phyloP scores from a whole-genome alignment of 176 grass and related monocot genomes.

The Hsuehochloa calcarea region DNA sequence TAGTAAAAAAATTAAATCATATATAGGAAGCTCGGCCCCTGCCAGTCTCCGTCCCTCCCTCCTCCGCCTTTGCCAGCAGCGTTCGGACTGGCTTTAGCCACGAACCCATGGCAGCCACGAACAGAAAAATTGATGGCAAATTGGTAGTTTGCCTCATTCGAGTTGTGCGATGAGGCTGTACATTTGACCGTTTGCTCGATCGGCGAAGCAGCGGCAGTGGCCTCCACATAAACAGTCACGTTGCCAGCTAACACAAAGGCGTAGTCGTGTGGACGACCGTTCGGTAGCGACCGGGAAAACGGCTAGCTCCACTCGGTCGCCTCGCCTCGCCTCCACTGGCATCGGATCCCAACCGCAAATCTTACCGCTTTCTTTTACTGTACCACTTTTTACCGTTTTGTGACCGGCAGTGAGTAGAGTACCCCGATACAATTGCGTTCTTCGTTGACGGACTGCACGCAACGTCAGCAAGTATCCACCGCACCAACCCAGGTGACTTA shows the following conservation, averaged over 20 bases:
- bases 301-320: neutral
- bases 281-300: neutral
- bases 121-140: neutral
- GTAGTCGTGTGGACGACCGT: neutral
- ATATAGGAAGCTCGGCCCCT: too few relatives aligned
- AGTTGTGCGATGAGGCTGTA: neutral
- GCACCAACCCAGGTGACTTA: neutral
- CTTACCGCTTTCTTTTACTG: too few relatives aligned
- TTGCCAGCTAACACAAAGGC: neutral
- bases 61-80: too few relatives aligned
- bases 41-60: too few relatives aligned
- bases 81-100: too few relatives aligned
- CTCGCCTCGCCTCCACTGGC: neutral
- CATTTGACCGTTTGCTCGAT: neutral
- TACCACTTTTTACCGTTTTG: too few relatives aligned
- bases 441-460: neutral
- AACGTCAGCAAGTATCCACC: neutral
- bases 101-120: too few relatives aligned
- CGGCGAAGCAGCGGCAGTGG: neutral
- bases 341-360: neutral
- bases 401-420: neutral
- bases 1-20: too few relatives aligned
- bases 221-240: neutral
- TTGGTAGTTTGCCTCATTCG: neutral
- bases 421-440: neutral